Conservation (phyloP, 2,329 filamentous ascomycete genomes). For the Paecilomyces variotii region DNA sequence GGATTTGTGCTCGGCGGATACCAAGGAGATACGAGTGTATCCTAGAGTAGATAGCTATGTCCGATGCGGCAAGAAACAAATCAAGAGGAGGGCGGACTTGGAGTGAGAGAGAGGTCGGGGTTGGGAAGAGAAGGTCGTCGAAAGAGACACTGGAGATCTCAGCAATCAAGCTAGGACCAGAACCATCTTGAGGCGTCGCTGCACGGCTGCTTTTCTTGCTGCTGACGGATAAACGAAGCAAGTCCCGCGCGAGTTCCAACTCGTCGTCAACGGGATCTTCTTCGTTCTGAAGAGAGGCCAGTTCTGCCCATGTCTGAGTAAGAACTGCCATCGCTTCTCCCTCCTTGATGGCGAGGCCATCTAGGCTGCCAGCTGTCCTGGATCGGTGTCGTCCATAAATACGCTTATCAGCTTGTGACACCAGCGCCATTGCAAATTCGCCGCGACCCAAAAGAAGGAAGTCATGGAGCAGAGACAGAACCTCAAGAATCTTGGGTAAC, state of each 20-base stretch:
- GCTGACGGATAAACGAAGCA: slow-evolving; percentile 56
- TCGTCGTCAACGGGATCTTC: slow-evolving; percentile 68
- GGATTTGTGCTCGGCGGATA: slow-evolving; percentile 76
- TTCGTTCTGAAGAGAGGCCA: slow-evolving; percentile 69
- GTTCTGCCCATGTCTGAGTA: slow-evolving; percentile 66
- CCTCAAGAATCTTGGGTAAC: slow-evolving; percentile 64
- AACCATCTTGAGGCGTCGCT: slow-evolving; percentile 14
- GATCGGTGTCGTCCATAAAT: slow-evolving; percentile 61
- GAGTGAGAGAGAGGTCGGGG: slow-evolving; percentile 62
- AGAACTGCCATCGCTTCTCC: slow-evolving; percentile 75
- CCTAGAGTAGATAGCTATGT: slow-evolving; percentile 71
- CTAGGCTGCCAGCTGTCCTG: slow-evolving; percentile 49
- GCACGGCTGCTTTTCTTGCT: slow-evolving; percentile 25
- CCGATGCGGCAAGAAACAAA: slow-evolving; percentile 69
- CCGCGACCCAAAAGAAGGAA: slow-evolving; percentile 83
- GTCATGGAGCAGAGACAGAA: slow-evolving; percentile 68
- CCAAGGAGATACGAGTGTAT: slow-evolving; percentile 83
- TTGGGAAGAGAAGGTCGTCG: slow-evolving; percentile 72
- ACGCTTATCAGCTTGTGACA: slow-evolving; percentile 74
- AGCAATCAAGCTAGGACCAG: slow-evolving; percentile 14
- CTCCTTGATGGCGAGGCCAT: slow-evolving; percentile 68
- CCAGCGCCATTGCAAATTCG: slow-evolving; percentile 83
- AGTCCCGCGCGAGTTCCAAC: slow-evolving; percentile 71
- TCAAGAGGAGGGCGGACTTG: slow-evolving; percentile 75
- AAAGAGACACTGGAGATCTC: slow-evolving; percentile 49